Percentiles rank a stretch among this genome's conserved stretches.
These are phyloP conservation scores for Neurospora sp. DNA, from an alignment of 495 filamentous ascomycete genomes.

Conservation along the genomic window DNA sequence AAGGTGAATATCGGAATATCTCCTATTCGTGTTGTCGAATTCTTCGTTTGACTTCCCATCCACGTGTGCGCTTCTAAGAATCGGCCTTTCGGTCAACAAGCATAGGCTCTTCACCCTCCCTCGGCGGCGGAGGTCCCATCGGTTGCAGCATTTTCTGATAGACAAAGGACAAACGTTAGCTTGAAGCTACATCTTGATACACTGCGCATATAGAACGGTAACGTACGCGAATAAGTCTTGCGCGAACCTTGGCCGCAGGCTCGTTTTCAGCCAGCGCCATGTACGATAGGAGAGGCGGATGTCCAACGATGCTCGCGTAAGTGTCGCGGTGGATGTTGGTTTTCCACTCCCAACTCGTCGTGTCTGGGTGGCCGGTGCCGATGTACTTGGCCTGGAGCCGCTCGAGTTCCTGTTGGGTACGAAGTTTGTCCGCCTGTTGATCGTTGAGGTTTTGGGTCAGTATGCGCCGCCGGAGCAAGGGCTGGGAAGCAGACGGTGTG, in stretches of 20 bases:
- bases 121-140: conserved; percentile 70
- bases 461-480: neutral
- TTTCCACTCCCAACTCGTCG: conserved; percentile 91
- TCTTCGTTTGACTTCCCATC: neutral
- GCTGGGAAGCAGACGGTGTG: neutral
- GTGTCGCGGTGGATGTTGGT: conserved; percentile 84
- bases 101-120: conserved; percentile 37
- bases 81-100: conserved; percentile 1
- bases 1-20: neutral
- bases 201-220: neutral
- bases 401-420: conserved; percentile 94
- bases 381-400: conserved; percentile 87
- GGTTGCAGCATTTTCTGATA: conserved; percentile 79
- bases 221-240: conserved; percentile 60
- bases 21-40: neutral
- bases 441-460: neutral
- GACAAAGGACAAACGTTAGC: neutral
- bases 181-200: neutral
- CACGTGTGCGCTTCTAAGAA: neutral
- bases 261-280: conserved; percentile 84
- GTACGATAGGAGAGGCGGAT: conserved; percentile 81
- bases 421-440: conserved; percentile 83
- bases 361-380: conserved; percentile 97
- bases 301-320: conserved; percentile 75
- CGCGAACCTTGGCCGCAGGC: conserved; percentile 63